These are phyloP conservation scores for Sporothrix dimorphospora DNA, from an alignment of 2,329 filamentous ascomycete species.

Conservation along the genomic window DNA sequence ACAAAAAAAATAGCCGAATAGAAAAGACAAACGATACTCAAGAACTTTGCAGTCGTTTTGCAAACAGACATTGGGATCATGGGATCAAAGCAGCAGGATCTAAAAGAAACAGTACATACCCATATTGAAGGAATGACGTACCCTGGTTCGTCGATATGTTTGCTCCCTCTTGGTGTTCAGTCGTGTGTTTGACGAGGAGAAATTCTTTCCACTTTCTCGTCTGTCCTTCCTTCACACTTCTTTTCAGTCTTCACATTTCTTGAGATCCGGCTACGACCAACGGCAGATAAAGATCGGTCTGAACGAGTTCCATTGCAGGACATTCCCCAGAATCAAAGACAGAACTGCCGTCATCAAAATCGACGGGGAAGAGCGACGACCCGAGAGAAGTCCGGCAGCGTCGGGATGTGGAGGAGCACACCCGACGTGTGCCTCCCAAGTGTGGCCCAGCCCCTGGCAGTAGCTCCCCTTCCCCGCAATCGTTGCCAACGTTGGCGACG, in stretches of 20 bases:
- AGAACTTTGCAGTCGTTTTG: too few species aligned
- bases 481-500: not conserved
- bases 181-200: not conserved
- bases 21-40: too few species aligned
- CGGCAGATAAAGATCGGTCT: not conserved
- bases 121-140: not conserved
- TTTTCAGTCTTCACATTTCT: not conserved
- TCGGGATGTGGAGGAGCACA: not conserved
- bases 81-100: too few species aligned
- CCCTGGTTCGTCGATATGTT: not conserved
- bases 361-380: not conserved
- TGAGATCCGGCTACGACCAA: not conserved
- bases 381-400: not conserved
- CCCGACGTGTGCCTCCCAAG: not conserved
- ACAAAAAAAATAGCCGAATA: not conserved
- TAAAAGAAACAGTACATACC: slow-evolving; percentile 1
- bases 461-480: not conserved
- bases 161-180: not conserved
- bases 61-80: too few species aligned
- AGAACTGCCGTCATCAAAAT: not conserved
- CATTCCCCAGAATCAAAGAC: not conserved
- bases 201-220: not conserved
- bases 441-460: not conserved
- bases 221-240: not conserved
- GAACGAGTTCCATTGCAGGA: not conserved